A percentile compares a stretch with the other conserved stretches of the same genome.
phyloP scores from a whole-genome alignment of 2,329 filamentous ascomycete genomes.

The Penicillium sp. region DNA sequence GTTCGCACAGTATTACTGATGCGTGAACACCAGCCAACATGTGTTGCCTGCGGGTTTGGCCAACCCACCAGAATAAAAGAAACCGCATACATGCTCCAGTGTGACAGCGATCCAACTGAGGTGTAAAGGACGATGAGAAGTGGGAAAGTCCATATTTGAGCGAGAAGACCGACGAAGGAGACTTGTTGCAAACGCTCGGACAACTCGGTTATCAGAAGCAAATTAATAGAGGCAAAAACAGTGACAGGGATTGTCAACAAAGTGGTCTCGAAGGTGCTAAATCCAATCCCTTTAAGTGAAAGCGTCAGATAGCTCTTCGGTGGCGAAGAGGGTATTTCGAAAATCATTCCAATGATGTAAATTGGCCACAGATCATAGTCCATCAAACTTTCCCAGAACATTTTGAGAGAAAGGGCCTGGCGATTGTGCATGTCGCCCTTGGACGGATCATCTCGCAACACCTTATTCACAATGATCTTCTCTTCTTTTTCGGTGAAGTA shows the following conservation, averaged over 20 bases:
- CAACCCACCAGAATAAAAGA: constrained; percentile 23
- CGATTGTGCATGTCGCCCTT: constrained; percentile 39
- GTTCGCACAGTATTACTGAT: constrained; percentile 52
- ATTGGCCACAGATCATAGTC: constrained; percentile 42
- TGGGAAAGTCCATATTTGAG: constrained; percentile 53
- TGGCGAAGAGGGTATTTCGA: constrained; percentile 44
- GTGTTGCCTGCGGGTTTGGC: constrained; percentile 43
- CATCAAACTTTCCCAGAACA: constrained; percentile 34
- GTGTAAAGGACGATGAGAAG: constrained; percentile 48
- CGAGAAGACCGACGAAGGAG: constrained; percentile 46
- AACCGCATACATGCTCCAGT: constrained; percentile 46
- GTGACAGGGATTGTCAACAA: constrained; percentile 35
- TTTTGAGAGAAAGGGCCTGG: constrained; percentile 30
- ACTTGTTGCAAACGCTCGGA: constrained; percentile 42
- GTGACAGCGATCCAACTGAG: constrained; percentile 31
- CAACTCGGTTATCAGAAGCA: constrained; percentile 27
- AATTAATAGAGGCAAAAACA: constrained; percentile 42
- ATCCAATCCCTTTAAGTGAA: constrained; percentile 11
- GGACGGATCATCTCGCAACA: constrained; percentile 47
- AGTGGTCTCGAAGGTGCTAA: constrained; percentile 23
- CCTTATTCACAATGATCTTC: constrained; percentile 60
- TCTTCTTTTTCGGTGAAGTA: constrained; percentile 64
- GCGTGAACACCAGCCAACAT: constrained; percentile 50
- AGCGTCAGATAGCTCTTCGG: constrained; percentile 48
- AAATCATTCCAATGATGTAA: constrained; percentile 36